phyloP scores from a whole-genome alignment of 495 filamentous ascomycete genomes.

The Copromyces sp. region DNA sequence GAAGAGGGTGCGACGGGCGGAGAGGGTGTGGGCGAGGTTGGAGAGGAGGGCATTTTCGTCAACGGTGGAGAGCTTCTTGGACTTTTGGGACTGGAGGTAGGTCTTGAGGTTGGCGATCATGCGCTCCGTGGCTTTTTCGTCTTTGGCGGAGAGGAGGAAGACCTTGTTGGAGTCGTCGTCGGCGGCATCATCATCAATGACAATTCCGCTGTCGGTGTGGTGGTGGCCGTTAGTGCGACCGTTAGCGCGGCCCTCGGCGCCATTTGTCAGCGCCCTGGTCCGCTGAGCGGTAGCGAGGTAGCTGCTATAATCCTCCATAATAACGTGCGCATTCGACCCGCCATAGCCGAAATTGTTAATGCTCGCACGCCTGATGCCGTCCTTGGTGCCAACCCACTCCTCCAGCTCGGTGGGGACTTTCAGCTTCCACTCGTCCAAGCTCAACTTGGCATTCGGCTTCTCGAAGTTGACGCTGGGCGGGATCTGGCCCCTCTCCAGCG shows the following conservation, averaged over 20 bases:
- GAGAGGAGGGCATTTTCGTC: constrained; percentile 17
- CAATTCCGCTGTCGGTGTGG: not conserved
- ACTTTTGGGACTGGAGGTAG: constrained; percentile 1
- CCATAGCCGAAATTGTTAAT: constrained; percentile 21
- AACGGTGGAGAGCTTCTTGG: not conserved
- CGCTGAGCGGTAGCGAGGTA: not conserved
- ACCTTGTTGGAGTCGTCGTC: not conserved
- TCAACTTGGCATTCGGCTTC: constrained; percentile 30
- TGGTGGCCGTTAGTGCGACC: not conserved
- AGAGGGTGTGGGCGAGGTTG: constrained; percentile 26
- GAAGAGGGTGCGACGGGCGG: constrained; percentile 20
- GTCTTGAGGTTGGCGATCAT: constrained; percentile 13
- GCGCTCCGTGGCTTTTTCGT: constrained; percentile 12
- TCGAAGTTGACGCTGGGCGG: constrained; percentile 34
- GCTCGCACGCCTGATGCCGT: constrained; percentile 7
- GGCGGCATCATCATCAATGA: not conserved
- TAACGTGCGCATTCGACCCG: constrained; percentile 17
- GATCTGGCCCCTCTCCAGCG: constrained; percentile 35
- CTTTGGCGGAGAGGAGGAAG: constrained; percentile 18
- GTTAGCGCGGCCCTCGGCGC: constrained; percentile 6
- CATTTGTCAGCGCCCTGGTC: not conserved
- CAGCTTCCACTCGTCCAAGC: constrained; percentile 28
- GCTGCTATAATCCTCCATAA: constrained; percentile 11
- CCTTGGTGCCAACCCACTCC: constrained; percentile 7
- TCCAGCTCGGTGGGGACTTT: constrained; percentile 19